Base-by-base conservation (phyloP, 345 rosid genomes). In the Adansonia digitata region DNA sequence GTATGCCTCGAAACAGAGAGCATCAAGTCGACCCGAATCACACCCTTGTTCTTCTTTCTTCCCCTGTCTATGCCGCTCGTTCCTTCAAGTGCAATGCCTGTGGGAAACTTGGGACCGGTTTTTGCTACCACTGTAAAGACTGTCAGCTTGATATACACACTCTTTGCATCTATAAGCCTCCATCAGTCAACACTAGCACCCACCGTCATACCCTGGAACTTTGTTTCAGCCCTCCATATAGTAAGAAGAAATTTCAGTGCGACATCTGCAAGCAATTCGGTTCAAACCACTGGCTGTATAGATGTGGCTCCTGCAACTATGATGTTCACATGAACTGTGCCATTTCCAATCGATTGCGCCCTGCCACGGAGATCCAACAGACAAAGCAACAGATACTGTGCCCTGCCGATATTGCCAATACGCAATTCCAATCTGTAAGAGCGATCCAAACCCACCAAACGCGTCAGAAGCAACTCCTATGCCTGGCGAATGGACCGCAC, bases 251-350 rank as follows among this genome's bases (percentile, higher is more conserved):
- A 66, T 66, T 66, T 66, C 35, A 66, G 51, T 66, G 71, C 13
- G 53, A 43, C 20, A 66, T 66, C 17, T 66, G 71, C 53, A 66
- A 66, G 71, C 1, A 66, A 66, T 24, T 3, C 1, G 52, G 71
- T 66, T 66, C 71, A 14, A 66, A 43, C 20, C 71, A 66, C 20
- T 66, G 71, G 71, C 71, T 43, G 0, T 66, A 24, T 14, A 45
- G 52, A 24, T 24, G 52, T 66, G 51, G 35, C 71, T 26, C 53
- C 53, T 42, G 53, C 52, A 43, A 43, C 17, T 66, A 66, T 24
- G 71, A 43, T 66, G 52, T 66, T 66, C 71, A 67, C 39, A 67
- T 67, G 71, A 67, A 45, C 71, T 67, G 71, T 45, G 71, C 71
- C 55, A 45, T 67, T 37, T 15, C 71, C 39, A 67, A 67, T 24